These are phyloP conservation scores for Stachybotrys chlorohalonatus DNA, from an alignment of 2,329 filamentous ascomycete species.

Conservation along the genomic window DNA sequence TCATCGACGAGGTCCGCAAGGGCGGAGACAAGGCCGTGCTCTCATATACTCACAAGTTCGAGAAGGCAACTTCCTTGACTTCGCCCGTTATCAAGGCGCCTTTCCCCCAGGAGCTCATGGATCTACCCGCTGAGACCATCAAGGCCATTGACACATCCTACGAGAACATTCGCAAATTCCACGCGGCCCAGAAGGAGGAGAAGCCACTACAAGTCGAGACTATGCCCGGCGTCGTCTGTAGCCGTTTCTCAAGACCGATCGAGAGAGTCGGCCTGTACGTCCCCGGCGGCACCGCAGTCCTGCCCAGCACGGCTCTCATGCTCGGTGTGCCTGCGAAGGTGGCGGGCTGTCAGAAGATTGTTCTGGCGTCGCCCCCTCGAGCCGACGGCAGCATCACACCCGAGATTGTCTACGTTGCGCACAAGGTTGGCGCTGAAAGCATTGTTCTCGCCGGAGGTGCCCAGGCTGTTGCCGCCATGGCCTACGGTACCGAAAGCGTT, in stretches of 20 bases:
- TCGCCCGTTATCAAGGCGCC: conserved; percentile 86
- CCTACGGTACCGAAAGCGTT: conserved; percentile 90
- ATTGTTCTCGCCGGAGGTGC: conserved; percentile 94
- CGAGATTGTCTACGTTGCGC: conserved; percentile 93
- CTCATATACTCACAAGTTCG: conserved; percentile 94
- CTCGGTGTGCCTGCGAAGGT: conserved; percentile 96
- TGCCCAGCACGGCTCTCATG: conserved; percentile 96
- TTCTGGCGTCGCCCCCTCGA: conserved; percentile 85
- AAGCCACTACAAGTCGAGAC: conserved; percentile 83
- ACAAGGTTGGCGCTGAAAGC: conserved; percentile 92
- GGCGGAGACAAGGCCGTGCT: conserved; percentile 83
- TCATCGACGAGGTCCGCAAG: conserved; percentile 77
- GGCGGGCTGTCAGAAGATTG: conserved; percentile 89
- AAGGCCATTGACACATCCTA: conserved; percentile 90
- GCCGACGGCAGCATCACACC: conserved; percentile 85
- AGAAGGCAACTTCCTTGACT: conserved; percentile 84
- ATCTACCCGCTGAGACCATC: conserved; percentile 72
- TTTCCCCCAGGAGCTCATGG: conserved; percentile 79
- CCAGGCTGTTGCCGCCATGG: conserved; percentile 92
- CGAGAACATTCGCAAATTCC: conserved; percentile 91
- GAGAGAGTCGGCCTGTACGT: conserved; percentile 96
- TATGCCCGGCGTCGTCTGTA: conserved; percentile 95
- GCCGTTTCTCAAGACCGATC: conserved; percentile 84
- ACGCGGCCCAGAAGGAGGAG: conserved; percentile 80
- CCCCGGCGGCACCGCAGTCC: conserved; percentile 91